Evolutionary conservation across 1,284 basidiomycete genomes (phyloP).

Genomic region (Stygiomarasmius scandens): DNA sequence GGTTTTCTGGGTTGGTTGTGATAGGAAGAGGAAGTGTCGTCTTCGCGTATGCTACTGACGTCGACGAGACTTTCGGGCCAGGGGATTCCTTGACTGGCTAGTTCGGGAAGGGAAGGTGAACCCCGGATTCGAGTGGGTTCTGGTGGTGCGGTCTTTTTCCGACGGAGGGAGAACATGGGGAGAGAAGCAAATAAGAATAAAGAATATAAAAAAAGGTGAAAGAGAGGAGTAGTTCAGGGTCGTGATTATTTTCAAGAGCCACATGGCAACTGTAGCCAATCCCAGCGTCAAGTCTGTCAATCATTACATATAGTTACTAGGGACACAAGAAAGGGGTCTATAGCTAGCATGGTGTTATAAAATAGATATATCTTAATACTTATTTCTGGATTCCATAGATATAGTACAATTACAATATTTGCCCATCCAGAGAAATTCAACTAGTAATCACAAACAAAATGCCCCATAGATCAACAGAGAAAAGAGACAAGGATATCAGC

Average conservation of each 20-base stretch:
- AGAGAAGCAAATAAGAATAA: neutral
- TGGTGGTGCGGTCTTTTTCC: slow-evolving; percentile 61
- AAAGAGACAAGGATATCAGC: slow-evolving; percentile 7
- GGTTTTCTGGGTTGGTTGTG: slow-evolving; percentile 34
- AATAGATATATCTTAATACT: slow-evolving; percentile 1
- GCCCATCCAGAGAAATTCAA: slow-evolving; percentile 24
- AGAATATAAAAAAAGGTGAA: slow-evolving; percentile 12
- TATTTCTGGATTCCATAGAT: slow-evolving; percentile 1
- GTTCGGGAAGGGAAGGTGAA: slow-evolving; percentile 76
- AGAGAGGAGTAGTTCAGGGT: slow-evolving; percentile 8
- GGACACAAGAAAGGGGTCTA: slow-evolving; percentile 21
- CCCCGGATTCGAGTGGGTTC: slow-evolving; percentile 51
- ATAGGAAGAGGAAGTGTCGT: slow-evolving; percentile 38
- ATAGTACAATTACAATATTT: slow-evolving; percentile 35
- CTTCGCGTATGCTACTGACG: slow-evolving; percentile 58
- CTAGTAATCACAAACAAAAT: no score
- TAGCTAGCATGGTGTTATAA: no score
- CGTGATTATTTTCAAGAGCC: no score
- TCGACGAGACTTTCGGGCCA: slow-evolving; percentile 83
- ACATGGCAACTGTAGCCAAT: no score
- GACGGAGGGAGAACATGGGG: slow-evolving; percentile 74
- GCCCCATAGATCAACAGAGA: slow-evolving; percentile 1
- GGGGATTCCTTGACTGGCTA: slow-evolving; percentile 69
- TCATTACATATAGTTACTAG: slow-evolving; percentile 1
- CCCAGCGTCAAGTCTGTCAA: no score